These are phyloP conservation scores for Aspergillus bridgeri DNA, from an alignment of 495 filamentous ascomycete genomes.

Conservation along the genomic window DNA sequence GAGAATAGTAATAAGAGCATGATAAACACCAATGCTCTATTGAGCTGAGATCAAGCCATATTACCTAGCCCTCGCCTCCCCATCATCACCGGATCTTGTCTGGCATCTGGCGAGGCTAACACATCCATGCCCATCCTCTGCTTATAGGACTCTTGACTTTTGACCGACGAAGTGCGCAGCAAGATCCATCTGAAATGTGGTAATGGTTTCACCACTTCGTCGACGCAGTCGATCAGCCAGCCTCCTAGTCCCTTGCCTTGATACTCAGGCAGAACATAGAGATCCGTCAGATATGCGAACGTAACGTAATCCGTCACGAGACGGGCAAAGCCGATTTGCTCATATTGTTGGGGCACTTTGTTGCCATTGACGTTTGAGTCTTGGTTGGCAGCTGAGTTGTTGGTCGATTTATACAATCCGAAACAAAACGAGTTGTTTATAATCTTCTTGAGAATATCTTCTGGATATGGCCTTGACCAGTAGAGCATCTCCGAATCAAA, in stretches of 20 bases:
- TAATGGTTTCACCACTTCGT: conserved; percentile 53
- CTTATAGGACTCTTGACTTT: conserved; percentile 44
- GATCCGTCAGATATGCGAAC: conserved; percentile 67
- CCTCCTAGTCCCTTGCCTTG: conserved; percentile 58
- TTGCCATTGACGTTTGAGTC: not conserved
- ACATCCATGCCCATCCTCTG: conserved; percentile 43
- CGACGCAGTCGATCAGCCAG: conserved; percentile 59
- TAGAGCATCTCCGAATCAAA: conserved; percentile 51
- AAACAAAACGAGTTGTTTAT: conserved; percentile 54
- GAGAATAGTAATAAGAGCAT: too few relatives aligned
- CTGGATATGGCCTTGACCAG: conserved; percentile 47
- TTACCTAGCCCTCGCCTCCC: conserved; percentile 14
- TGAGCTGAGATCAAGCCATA: conserved; percentile 12
- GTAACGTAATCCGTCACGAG: conserved; percentile 63
- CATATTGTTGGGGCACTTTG: not conserved
- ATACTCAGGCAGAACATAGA: conserved; percentile 56
- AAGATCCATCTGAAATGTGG: conserved; percentile 54
- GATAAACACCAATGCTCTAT: too few relatives aligned
- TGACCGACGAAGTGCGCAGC: conserved; percentile 41
- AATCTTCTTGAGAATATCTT: conserved; percentile 38
- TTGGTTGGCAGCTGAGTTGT: not conserved
- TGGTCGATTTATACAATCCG: conserved; percentile 42
- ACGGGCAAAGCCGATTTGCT: conserved; percentile 57
- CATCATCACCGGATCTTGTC: conserved; percentile 24
- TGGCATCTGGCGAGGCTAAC: conserved; percentile 28